These are phyloP conservation scores for Leccinum huronense DNA, from an alignment of 1,284 basidiomycete species.

Conservation along the genomic window DNA sequence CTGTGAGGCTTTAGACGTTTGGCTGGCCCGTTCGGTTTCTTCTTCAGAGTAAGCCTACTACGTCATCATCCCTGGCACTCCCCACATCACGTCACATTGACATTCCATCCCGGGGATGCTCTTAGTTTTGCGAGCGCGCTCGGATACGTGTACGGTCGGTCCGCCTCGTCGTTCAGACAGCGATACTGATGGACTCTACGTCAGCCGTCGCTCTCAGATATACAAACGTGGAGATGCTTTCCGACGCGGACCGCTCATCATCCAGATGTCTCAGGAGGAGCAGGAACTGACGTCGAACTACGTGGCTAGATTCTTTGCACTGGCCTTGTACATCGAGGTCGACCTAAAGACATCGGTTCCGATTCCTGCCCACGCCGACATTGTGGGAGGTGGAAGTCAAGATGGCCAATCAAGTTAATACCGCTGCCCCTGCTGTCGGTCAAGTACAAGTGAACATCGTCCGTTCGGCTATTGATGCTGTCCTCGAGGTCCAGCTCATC, in stretches of 20 bases:
- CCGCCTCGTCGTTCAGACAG: not conserved
- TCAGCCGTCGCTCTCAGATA: slow-evolving; percentile 66
- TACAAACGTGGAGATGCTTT: slow-evolving; percentile 78
- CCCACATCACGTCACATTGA: too few relatives aligned
- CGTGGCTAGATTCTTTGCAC: slow-evolving; percentile 1
- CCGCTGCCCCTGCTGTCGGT: slow-evolving; percentile 66
- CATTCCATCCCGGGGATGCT: slow-evolving; percentile 52
- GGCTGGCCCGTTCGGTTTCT: too few relatives aligned
- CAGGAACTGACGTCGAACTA: slow-evolving; percentile 45
- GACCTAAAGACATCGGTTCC: slow-evolving; percentile 70
- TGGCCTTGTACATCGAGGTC: slow-evolving; percentile 42
- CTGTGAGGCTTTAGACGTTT: too few relatives aligned
- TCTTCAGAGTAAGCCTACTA: too few relatives aligned
- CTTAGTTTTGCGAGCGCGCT: slow-evolving; percentile 72
- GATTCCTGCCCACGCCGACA: slow-evolving; percentile 68
- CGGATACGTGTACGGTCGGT: slow-evolving; percentile 59
- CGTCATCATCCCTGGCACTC: too few relatives aligned
- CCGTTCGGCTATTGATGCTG: slow-evolving; percentile 56
- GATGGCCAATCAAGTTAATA: slow-evolving; percentile 69
- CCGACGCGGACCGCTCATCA: slow-evolving; percentile 61
- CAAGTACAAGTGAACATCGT: slow-evolving; percentile 38
- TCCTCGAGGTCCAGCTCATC: slow-evolving; percentile 71
- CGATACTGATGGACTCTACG: slow-evolving; percentile 13
- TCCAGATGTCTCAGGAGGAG: slow-evolving; percentile 82
- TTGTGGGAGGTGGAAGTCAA: slow-evolving; percentile 84